Base-by-base conservation (phyloP, 78 protist genomes). In the Trichosphaerium sp. region DNA sequence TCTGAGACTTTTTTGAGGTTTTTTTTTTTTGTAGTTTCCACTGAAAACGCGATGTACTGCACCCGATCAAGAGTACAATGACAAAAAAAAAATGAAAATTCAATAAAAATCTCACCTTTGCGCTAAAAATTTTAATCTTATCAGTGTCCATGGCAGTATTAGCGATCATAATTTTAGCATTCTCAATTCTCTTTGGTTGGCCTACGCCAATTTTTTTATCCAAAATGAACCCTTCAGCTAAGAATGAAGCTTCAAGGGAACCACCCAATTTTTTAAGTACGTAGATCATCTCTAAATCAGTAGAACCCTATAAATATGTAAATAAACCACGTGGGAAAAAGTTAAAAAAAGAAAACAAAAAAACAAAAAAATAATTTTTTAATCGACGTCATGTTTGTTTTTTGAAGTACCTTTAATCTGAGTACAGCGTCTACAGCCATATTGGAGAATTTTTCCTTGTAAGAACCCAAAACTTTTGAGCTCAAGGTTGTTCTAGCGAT, bases 111-210 rank as follows among this genome's bases (percentile, higher is more conserved):
- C 65, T 32, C 14, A 76, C 89, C 59, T 89, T 85, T 34, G 96
- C 77, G 31, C 98, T 97, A 57, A 82, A 88, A 74, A 97, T 93
- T 88, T 97, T 97, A 77, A 97, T 79, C 78, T 96, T 97, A 83
- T 97, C 99, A 18, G 98, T 90, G 85, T 97, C 99, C 98, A 97
- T 92, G 10, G 94, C 85, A 10, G 99, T 96, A 93, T 97, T 95
- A 61, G 98, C 99, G 31, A 97, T 68, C 31, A 97, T 35, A 54
- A 97, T 86, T 72, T 80, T 84, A 31, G 95, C 90, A 51, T 94
- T 83, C 55, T 90, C 89, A 51, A 96, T 23, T 34, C 84, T 60
- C 75, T 79, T 83, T 35, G 97, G 98, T 77, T 92, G 94, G 54
- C 96, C 97, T 26, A 93, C 92, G n/a, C 98, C 97, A 61, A 96